Base-by-base conservation (phyloP, 257 asterid species). In the Jacaranda copaia region DNA sequence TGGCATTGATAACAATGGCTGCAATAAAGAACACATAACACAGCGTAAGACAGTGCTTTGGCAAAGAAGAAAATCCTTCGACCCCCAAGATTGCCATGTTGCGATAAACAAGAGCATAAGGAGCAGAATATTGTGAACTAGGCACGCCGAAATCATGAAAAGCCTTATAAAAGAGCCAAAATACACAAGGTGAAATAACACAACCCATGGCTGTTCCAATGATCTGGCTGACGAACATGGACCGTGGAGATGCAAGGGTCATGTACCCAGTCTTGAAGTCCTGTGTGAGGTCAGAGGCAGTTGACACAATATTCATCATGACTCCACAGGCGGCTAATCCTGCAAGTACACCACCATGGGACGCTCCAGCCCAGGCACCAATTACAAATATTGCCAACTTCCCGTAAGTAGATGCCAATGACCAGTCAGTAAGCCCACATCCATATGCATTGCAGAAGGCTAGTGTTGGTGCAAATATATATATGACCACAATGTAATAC, bases 371-470 rank as follows among this genome's bases (percentile, higher is more conserved):
- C 97, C 98, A 94, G 10, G 98, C 93, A 18, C 98, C 98, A 14
- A 94, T 81, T 2, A 86, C 84, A 71, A 94, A 94, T 72, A 94
- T 94, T 4, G 97, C 98, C 63, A 94, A 53, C 85, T 94, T 94
- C 15, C 98, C 98, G 0, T 94, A 94, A 5, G 94, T 94, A 2
- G 98, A 94, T 46, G 96, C 97, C 48, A 94, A 58, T 0, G 97
- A 90, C 97, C 98, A 92, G 76, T 94, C 98, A 1, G 98, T 94
- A 16, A 94, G 96, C 65, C 98, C 98, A 20, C 94, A 87, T 3
- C 98, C 98, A 18, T 90, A 94, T 2, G 98, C 98, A 43, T 94
- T 94, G 83, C 98, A 94, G 81, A 94, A 94, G 79, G 94, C 98
- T 4, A 94, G 89, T 4, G 79, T 63, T 4, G 98, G 98, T 8